Evolutionary conservation across 176 grass and related monocot genomes (phyloP), one percentile per base, ranked within the genome.

Genomic region (maize (Zea mays)): DNA sequence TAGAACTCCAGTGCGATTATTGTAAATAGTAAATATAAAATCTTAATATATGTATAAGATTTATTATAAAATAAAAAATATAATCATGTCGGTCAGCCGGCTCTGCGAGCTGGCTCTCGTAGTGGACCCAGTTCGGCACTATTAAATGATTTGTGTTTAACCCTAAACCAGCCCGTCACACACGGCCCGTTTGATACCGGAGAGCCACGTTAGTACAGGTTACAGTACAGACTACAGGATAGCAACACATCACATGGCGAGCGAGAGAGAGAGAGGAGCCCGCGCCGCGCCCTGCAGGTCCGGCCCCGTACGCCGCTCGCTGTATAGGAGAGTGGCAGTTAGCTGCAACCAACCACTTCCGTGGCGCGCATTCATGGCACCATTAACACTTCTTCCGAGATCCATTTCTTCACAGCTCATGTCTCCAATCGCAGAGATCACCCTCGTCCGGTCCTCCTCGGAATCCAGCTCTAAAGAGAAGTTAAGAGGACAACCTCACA

Each of bases 301-400:
- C 44, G 72, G 52, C 62, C 50, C 64, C 57, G 27, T 55, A 33
- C 15, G 65, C 65, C 40, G 9, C 64, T 27, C 66, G 42, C 63
- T 17, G 38, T 11, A 20, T 0, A 17, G 39, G 37, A 41, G 13
- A 41, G 49, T 6, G 40, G 66, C 43, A 9, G 74, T 46, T 75
- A 5, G 63, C 21, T 76, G 55, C 65, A 39, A 40, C 73, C 9
- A 72, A 57, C 73, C 1, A 54, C 38, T 10, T 2, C 27, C 38
- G 47, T 33, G 3, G 43, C 57, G 12, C 19, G 72, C 85, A 82
- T 82, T 87, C 47, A 87, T 82, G 66, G 48, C 7, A 79, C 79
- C 72, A 76, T 87, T 82, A 72, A 76, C 20, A 59, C 72, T 8
- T 63, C 40, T 37, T 37, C 73, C 55, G 19, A 41, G 58, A 64